Conservation (phyloP, 345 rosid genomes). For the Euphorbia lathyris region DNA sequence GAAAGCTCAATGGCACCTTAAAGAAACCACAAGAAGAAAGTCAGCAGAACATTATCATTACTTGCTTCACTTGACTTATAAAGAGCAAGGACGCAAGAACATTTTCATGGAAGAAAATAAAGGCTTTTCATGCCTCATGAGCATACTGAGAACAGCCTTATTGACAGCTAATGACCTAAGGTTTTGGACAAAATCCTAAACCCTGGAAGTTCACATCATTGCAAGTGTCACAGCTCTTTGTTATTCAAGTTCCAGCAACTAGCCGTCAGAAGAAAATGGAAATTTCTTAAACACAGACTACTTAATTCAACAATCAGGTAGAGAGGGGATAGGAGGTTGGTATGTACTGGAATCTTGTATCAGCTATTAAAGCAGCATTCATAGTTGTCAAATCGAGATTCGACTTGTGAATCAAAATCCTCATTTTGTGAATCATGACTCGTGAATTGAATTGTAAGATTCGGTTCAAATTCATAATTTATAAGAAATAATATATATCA, state of each 20-base stretch:
- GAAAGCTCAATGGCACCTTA: conserved; percentile 97
- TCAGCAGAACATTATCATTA: conserved; percentile 11
- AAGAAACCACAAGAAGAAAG: not conserved
- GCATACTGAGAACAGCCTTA: not conserved
- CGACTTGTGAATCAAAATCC: too few species aligned
- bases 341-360: not conserved
- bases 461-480: too few species aligned
- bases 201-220: not conserved
- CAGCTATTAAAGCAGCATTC: not conserved
- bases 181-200: not conserved
- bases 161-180: not conserved
- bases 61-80: not conserved
- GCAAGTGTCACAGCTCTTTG: not conserved
- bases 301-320: not conserved
- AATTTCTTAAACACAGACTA: not conserved
- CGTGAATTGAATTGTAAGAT: too few species aligned
- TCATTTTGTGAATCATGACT: too few species aligned
- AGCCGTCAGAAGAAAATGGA: not conserved
- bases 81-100: not conserved
- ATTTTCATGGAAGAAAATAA: not conserved
- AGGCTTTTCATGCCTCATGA: not conserved
- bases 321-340: not conserved
- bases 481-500: too few species aligned
- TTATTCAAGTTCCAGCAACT: not conserved
- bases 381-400: too few species aligned